Evolutionary conservation across 805 yeast species (phyloP).

Genomic region (Yamadazyma takamatsuzukensis): DNA sequence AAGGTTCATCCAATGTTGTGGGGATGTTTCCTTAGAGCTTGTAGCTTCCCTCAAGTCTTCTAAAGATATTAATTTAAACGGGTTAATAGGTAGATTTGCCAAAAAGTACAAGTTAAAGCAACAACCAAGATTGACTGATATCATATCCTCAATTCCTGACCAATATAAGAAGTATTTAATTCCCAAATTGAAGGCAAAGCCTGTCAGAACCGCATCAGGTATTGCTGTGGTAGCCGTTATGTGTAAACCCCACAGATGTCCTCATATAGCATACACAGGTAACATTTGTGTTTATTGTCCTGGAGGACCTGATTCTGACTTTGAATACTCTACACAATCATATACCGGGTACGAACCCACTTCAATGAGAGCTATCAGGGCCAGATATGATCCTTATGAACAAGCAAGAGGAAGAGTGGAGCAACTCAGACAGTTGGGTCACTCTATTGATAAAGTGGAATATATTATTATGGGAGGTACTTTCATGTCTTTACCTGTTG

Average conservation of each 20-base stretch:
- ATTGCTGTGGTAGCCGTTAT: constrained; percentile 98
- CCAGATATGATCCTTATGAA: constrained; percentile 96
- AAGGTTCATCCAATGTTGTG: constrained; percentile 86
- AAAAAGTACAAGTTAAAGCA: constrained; percentile 87
- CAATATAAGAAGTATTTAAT: constrained; percentile 87
- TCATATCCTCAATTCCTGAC: constrained; percentile 92
- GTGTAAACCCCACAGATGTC: constrained; percentile 99
- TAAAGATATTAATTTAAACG: constrained; percentile 84
- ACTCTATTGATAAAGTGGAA: constrained; percentile 94
- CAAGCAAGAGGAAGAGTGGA: constrained; percentile 98
- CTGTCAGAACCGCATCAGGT: constrained; percentile 97
- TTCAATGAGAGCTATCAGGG: constrained; percentile 98
- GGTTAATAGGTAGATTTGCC: constrained; percentile 77
- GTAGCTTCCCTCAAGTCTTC: constrained; percentile 72
- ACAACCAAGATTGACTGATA: constrained; percentile 93
- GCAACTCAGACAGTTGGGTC: constrained; percentile 92
- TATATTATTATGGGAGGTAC: constrained; percentile 99
- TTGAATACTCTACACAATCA: constrained; percentile 96
- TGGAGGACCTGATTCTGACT: constrained; percentile 98
- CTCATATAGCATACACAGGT: constrained; percentile 98
- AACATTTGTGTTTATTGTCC: constrained; percentile 98
- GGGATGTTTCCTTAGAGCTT: constrained; percentile 84
- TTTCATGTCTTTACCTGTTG: constrained; percentile 89
- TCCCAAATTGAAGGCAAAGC: constrained; percentile 96
- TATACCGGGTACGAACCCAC: constrained; percentile 99